Base-by-base conservation (phyloP, 306 rosid genomes). In the Quercus gilva region DNA sequence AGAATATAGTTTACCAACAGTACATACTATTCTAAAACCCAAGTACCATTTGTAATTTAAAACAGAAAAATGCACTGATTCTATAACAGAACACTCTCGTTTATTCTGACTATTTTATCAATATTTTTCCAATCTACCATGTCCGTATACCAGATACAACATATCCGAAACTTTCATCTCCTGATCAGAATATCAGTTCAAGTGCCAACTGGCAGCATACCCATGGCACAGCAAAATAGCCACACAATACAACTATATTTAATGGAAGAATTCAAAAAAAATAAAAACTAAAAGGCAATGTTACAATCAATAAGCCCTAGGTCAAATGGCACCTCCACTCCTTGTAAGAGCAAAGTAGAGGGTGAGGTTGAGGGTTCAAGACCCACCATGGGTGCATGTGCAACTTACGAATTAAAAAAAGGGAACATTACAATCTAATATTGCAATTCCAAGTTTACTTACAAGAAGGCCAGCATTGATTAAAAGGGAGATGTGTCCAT, bases 381-480 rank as follows among this genome's bases (percentile, higher is more conserved):
- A 49, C 53, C 17, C 53, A 49, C 17, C 15, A 41, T 1, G 53
- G 17, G 5, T 49, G 53, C 2, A 17, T 52, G 60, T 4, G 60
- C 26, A 20, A 29, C 52, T 33, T 11, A 31, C 13, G 25, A 76
- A 75, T 14, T 31, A 43, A 41, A 69, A 76, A 64, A 37, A 23
- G 74, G 69, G n/a, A 78, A 81, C 72, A 76, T 41, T 23, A n/a
- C 5, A 35, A 49, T 41, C 23, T 5, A 17, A 53, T 57, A 45
- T 29, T 20, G 28, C 18, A 69, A 79, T 37, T 74, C 71, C 68
- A 57, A n/a, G 71, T 77, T 75, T 73, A 90, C 98, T 91, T 87
- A 95, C 98, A 78, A 93, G 87, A 82, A 93, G 23, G 55, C 99
- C 98, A 5, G 90, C 90, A 80, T 93, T 91, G 76, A 95, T 93